Evolutionary conservation across 2,329 filamentous ascomycete species (phyloP), one percentile per base, ranked within the genome.

Genomic region (Macrophomina phaseolina): DNA sequence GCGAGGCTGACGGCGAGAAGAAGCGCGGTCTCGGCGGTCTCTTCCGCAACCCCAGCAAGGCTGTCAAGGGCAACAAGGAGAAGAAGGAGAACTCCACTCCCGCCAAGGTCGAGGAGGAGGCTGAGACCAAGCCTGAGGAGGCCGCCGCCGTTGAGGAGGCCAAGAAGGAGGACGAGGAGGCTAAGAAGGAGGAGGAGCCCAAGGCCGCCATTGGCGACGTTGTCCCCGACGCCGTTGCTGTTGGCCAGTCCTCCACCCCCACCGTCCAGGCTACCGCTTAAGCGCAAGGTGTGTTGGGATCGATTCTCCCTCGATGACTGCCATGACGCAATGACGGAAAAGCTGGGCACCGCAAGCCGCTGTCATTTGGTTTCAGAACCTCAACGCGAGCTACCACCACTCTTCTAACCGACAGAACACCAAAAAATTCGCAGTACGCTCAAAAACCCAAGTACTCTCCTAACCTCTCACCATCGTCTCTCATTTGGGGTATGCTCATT

Each of bases 261-360:
- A 70, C 76, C 70, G 78, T 80, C 74, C 72, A 77, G 74, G 75
- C 78, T 72, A 77, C 78, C 74, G 78, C 78, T 70, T 80, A 80
- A 77, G 78, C 78, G 70, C 79, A 79, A 78, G 71, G 77, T 78
- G 64, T 79, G 77, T 77, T 79, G 77, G 77, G 74, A 77, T 73
- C 74, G 76, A 68, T 70, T 76, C 64, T 71, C 72, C 69, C 75
- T 76, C 72, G 69, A 76, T 73, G 70, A 79, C 71, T 76, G 74
- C 73, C 75, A 79, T 73, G 77, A 79, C 71, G 77, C 75, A 77
- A 79, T 78, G 77, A 78, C 77, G 77, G 77, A 79, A 79, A 78
- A 78, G 76, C 76, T 76, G 76, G 77, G 75, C 55, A 58, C 69
- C 75, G 73, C 72, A 74, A 68, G 70, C 76, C 76, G 70, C 75